These are phyloP conservation scores for Termitomyces heimii DNA, from an alignment of 768 basidiomycete genomes.

Conservation along the genomic window DNA sequence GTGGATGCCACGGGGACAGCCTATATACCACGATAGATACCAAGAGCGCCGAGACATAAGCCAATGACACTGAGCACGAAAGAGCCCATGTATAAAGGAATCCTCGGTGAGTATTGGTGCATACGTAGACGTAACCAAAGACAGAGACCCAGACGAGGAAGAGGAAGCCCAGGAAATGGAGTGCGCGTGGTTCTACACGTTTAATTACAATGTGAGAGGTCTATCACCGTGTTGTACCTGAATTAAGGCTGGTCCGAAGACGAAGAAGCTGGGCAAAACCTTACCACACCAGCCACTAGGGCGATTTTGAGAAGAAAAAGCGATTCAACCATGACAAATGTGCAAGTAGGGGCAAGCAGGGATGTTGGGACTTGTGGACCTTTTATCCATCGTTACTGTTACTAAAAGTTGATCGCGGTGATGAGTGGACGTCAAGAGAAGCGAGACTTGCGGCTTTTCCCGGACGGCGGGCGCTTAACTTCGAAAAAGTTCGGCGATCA, in stretches of 20 bases:
- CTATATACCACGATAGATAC: slow-evolving; percentile 6
- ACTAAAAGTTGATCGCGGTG: neutral
- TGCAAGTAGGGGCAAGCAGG: too few species aligned
- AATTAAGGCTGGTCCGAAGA: neutral
- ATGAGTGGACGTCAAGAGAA: neutral
- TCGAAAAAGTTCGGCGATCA: neutral
- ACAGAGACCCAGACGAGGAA: neutral
- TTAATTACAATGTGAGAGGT: neutral
- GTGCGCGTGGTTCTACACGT: neutral
- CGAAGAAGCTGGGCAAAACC: neutral
- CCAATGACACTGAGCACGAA: neutral
- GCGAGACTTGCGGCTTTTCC: neutral
- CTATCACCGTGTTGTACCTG: neutral
- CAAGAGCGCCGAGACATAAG: neutral
- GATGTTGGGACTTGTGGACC: neutral
- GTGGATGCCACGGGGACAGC: slow-evolving; percentile 9
- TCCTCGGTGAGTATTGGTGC: neutral
- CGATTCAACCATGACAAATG: neutral
- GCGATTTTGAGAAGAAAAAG: neutral
- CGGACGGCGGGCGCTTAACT: neutral
- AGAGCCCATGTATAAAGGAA: neutral
- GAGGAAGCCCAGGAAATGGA: neutral
- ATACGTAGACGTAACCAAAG: slow-evolving; percentile 1
- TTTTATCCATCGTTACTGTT: neutral
- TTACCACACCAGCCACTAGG: neutral